Percentiles rank a stretch among this genome's conserved stretches.
Conservation (phyloP, 768 basidiomycete genomes). For the Thelephora ganbajun region DNA sequence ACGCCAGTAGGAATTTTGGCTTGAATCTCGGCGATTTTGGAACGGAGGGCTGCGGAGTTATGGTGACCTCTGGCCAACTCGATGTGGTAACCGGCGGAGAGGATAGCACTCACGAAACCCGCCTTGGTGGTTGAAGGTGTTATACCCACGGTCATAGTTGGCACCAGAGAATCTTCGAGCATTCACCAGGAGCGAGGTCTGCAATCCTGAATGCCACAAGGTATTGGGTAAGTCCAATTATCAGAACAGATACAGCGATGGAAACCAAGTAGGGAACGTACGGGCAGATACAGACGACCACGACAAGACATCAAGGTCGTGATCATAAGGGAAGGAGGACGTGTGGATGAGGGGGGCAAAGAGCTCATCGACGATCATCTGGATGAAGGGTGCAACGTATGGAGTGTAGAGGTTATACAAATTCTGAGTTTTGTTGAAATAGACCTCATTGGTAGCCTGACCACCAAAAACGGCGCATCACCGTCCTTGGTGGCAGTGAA, state of each 20-base stretch:
- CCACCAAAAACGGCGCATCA: conserved; percentile 93
- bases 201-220: conserved; percentile 65
- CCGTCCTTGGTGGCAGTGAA: conserved; percentile 43
- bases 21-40: conserved; percentile 90
- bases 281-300: conserved; percentile 75
- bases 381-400: conserved; percentile 67
- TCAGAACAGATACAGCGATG: conserved; percentile 84
- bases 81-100: conserved; percentile 89
- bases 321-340: conserved; percentile 51
- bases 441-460: conserved; percentile 96
- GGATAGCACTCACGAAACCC: conserved; percentile 86
- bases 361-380: conserved; percentile 45
- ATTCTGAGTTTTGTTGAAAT: conserved; percentile 88
- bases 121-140: conserved; percentile 94
- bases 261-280: conserved; percentile 80
- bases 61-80: conserved; percentile 98
- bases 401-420: conserved; percentile 88
- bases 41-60: conserved; percentile 74
- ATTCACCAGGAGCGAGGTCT: conserved; percentile 69
- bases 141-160: conserved; percentile 98
- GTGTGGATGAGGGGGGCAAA: conserved; percentile 51
- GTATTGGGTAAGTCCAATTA: conserved; percentile 92
- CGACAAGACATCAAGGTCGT: conserved; percentile 68
- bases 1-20: conserved; percentile 72
- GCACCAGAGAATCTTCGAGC: conserved; percentile 64